Conservation (phyloP, 169 alveolate species). For the Babesia ovis region DNA sequence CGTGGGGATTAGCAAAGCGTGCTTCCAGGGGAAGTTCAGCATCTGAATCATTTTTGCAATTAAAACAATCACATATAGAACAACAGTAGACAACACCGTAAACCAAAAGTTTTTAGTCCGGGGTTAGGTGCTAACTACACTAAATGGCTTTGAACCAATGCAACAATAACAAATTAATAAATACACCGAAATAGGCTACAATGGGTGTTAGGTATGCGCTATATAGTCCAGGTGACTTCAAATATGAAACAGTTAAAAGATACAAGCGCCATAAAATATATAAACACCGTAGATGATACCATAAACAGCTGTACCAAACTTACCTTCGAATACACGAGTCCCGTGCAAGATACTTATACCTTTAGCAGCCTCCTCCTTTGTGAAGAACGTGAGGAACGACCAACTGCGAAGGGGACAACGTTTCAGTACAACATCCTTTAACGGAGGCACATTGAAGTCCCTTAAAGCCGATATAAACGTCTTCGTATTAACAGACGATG, state of each 20-base stretch:
- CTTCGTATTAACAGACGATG: slow-evolving; percentile 19
- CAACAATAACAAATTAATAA: too few relatives aligned
- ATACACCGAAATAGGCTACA: too few relatives aligned
- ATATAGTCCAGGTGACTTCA: too few relatives aligned
- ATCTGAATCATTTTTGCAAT: too few relatives aligned
- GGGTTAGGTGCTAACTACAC: too few relatives aligned
- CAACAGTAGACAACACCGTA: too few relatives aligned
- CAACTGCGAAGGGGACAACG: slow-evolving; percentile 52
- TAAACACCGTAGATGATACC: background rate
- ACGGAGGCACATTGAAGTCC: slow-evolving; percentile 46
- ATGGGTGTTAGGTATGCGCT: too few relatives aligned
- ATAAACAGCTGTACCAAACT: background rate
- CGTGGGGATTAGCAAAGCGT: slow-evolving; percentile 66
- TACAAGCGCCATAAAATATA: background rate
- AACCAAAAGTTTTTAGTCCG: too few relatives aligned
- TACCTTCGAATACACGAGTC: slow-evolving; percentile 41
- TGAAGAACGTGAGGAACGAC: slow-evolving; percentile 47
- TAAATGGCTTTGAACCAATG: too few relatives aligned
- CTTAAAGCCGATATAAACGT: slow-evolving; percentile 19
- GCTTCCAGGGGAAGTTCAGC: slow-evolving; percentile 60
- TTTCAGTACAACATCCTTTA: slow-evolving; percentile 41
- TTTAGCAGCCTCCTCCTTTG: slow-evolving; percentile 47
- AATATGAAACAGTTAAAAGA: background rate
- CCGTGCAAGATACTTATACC: slow-evolving; percentile 38
- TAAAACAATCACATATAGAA: too few relatives aligned